Percentiles rank a stretch among this genome's conserved stretches.
phyloP scores from a whole-genome alignment of 2,329 filamentous ascomycete species.

The Ascochyta koolunga region DNA sequence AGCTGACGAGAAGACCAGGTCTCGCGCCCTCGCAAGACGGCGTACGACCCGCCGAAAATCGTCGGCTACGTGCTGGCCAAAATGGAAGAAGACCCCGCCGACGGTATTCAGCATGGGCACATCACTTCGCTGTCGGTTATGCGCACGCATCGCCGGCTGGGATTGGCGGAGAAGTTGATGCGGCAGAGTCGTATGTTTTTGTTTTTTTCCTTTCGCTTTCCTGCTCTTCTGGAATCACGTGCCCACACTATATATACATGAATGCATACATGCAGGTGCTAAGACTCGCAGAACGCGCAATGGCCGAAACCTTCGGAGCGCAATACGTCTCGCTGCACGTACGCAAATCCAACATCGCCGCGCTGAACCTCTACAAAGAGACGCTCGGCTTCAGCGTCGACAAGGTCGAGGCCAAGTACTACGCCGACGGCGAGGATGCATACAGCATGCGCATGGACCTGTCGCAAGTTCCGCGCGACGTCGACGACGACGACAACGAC shows the following conservation, averaged over 20 bases:
- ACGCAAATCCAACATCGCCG: slow-evolving; percentile 89
- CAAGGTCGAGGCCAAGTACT: slow-evolving; percentile 81
- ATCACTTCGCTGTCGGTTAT: slow-evolving; percentile 96
- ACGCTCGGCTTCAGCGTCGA: slow-evolving; percentile 37
- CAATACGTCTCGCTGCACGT: slow-evolving; percentile 96
- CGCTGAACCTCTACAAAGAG: slow-evolving; percentile 88
- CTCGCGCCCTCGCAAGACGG: slow-evolving; percentile 75
- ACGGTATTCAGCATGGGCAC: slow-evolving; percentile 91
- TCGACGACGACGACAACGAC: slow-evolving; percentile 49
- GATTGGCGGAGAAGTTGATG: slow-evolving; percentile 97
- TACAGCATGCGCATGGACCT: slow-evolving; percentile 93
- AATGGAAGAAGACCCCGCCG: slow-evolving; percentile 97
- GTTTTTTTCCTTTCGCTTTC: not conserved
- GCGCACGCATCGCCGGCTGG: slow-evolving; percentile 88
- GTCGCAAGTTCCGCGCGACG: slow-evolving; percentile 58
- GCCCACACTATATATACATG: not conserved
- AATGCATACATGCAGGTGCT: not conserved
- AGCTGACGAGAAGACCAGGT: slow-evolving; percentile 53
- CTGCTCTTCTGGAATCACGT: too few species aligned
- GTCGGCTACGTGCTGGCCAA: slow-evolving; percentile 99
- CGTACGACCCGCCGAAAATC: slow-evolving; percentile 93
- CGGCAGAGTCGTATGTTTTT: slow-evolving; percentile 75
- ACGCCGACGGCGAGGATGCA: slow-evolving; percentile 96
- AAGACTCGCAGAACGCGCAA: slow-evolving; percentile 74
- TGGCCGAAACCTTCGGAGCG: slow-evolving; percentile 93